Conservation (phyloP, 208 protist species). For the Porcisia hertigi region DNA sequence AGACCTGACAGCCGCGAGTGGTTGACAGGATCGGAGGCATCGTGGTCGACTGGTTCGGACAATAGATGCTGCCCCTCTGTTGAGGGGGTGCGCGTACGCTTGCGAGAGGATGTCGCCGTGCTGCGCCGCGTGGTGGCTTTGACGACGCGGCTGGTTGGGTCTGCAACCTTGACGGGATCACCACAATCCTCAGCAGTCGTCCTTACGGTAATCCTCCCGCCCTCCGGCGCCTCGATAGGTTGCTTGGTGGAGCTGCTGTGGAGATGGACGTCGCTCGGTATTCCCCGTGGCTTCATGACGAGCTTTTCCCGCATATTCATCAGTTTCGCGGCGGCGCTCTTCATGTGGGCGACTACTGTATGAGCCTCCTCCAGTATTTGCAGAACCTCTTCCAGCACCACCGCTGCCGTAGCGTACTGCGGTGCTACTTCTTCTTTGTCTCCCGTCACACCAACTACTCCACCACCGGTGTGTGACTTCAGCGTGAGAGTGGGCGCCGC, state of each 20-base stretch:
- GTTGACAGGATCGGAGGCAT: constrained; percentile 3
- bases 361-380: constrained; percentile 29
- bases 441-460: neutral
- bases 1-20: constrained; percentile 16
- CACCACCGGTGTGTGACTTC: neutral
- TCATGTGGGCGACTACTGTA: constrained; percentile 15
- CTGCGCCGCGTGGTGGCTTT: neutral
- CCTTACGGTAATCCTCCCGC: neutral
- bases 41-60: neutral
- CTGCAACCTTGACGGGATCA: neutral
- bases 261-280: neutral
- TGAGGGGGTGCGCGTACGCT: constrained; percentile 5
- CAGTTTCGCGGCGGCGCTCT: constrained; percentile 11
- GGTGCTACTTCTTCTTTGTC: neutral
- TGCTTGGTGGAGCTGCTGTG: neutral
- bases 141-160: neutral
- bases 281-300: neutral
- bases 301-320: constrained; percentile 10
- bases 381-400: constrained; percentile 19
- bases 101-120: neutral
- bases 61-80: neutral
- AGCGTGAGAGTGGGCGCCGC: neutral
- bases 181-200: neutral
- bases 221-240: neutral
- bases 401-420: constrained; percentile 16